Conservation (phyloP, 371 early-diverging fungal genomes). For the Syncephalastrum sp. region DNA sequence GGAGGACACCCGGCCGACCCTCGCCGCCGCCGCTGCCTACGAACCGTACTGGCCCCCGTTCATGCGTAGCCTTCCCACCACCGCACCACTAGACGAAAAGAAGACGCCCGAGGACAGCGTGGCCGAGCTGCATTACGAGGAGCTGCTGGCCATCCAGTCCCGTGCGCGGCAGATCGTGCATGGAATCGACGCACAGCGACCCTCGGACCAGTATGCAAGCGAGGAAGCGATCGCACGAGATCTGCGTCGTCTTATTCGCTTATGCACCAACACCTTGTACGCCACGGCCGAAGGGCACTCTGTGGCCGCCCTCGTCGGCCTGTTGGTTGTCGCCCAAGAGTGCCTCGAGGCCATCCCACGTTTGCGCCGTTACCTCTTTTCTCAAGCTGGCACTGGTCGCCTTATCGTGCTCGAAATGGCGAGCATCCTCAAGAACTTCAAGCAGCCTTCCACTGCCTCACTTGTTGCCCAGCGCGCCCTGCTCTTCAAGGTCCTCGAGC, state of each 20-base stretch:
- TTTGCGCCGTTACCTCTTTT: constrained; percentile 34
- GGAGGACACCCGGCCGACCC: constrained; percentile 10
- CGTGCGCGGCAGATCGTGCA: constrained; percentile 23
- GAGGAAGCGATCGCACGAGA: constrained; percentile 23
- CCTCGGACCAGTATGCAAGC: constrained; percentile 34
- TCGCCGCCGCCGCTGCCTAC: not conserved
- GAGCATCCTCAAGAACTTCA: constrained; percentile 32
- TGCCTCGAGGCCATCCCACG: constrained; percentile 23
- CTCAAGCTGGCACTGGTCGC: constrained; percentile 32
- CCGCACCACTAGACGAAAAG: too few species aligned
- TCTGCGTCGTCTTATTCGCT: constrained; percentile 21
- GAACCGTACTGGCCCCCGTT: too few species aligned
- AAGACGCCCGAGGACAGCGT: not conserved
- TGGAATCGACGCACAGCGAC: constrained; percentile 24
- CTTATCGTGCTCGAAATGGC: constrained; percentile 35
- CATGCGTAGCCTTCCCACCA: too few species aligned
- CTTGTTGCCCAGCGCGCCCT: constrained; percentile 2
- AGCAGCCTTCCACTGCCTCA: constrained; percentile 1
- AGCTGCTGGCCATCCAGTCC: constrained; percentile 15
- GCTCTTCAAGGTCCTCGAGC: constrained; percentile 3
- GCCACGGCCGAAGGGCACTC: constrained; percentile 14
- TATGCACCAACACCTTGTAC: constrained; percentile 17
- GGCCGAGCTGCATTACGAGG: constrained; percentile 12
- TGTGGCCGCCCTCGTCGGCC: constrained; percentile 19
- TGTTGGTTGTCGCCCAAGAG: constrained; percentile 28